Evolutionary conservation across 176 grass and related monocot species (phyloP).

Genomic region (Echinochloa phyllopogon): DNA sequence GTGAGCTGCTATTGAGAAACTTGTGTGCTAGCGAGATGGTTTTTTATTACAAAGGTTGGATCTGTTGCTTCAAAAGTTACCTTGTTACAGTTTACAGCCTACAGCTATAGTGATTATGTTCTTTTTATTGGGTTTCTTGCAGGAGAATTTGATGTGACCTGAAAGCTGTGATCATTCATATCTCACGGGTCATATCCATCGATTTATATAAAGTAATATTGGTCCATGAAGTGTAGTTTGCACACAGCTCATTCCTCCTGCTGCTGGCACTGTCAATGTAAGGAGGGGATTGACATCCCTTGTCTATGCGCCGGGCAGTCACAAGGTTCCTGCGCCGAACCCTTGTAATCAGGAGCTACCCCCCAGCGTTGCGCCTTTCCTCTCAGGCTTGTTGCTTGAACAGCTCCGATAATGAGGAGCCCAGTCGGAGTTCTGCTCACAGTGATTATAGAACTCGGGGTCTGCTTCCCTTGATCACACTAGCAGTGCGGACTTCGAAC

Average conservation of each 20-base stretch:
- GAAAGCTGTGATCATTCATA: not conserved
- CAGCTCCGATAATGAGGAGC: constrained; percentile 33
- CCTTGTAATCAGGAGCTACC: constrained; percentile 10
- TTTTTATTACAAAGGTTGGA: not conserved
- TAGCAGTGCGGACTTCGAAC: constrained; percentile 53
- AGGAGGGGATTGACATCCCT: constrained; percentile 2
- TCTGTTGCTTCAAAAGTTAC: not conserved
- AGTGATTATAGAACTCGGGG: constrained; percentile 11
- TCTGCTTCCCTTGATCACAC: constrained; percentile 49
- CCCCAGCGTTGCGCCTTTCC: not conserved
- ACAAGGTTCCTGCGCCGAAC: constrained; percentile 41
- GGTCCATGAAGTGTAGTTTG: constrained; percentile 36
- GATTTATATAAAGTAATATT: constrained; percentile 4
- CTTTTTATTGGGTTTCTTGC: not conserved
- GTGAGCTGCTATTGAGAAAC: not conserved
- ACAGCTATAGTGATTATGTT: not conserved
- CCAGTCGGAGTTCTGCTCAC: not conserved
- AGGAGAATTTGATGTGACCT: not conserved
- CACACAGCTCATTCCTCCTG: constrained; percentile 2
- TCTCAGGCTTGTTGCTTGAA: constrained; percentile 41
- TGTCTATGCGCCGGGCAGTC: constrained; percentile 26
- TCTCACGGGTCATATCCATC: not conserved
- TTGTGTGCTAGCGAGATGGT: not conserved
- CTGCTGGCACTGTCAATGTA: constrained; percentile 22
- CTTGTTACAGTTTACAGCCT: not conserved